These are phyloP conservation scores for Gossypium schwendimanii DNA, from an alignment of 441 rosid genomes.

Conservation along the genomic window DNA sequence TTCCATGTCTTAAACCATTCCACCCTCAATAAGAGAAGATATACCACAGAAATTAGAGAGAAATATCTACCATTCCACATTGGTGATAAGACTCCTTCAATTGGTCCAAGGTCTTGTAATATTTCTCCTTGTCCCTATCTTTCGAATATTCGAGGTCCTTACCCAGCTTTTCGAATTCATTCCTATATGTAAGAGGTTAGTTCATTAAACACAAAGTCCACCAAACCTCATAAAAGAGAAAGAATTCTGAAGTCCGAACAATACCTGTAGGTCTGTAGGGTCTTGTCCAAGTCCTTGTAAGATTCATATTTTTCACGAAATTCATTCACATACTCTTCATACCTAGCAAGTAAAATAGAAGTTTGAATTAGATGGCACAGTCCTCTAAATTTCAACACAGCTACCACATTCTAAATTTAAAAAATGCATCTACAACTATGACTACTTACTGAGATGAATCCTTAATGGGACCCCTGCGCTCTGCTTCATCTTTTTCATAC, in stretches of 20 bases:
- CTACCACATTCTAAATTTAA: background rate
- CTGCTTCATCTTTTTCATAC: conserved; percentile 76
- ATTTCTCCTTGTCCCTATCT: conserved; percentile 67
- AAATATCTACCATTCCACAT: conserved; percentile 53
- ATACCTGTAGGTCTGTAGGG: conserved; percentile 77
- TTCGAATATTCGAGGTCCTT: conserved; percentile 64
- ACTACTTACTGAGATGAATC: conserved; percentile 74
- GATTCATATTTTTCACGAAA: conserved; percentile 67
- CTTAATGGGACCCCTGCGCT: conserved; percentile 68
- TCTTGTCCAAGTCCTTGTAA: conserved; percentile 67
- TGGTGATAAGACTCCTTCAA: conserved; percentile 56
- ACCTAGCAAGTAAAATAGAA: conserved; percentile 37
- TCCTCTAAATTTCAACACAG: background rate
- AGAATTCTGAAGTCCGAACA: conserved; percentile 17
- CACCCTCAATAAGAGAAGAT: background rate
- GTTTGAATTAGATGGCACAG: conserved; percentile 14
- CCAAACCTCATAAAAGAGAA: background rate
- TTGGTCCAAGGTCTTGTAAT: conserved; percentile 47
- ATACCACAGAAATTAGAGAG: background rate
- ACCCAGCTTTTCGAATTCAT: conserved; percentile 64
- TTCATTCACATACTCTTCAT: conserved; percentile 72
- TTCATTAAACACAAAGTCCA: background rate
- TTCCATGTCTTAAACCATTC: background rate
- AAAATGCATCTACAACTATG: conserved; percentile 1
- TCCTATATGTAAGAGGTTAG: conserved; percentile 30